Percentiles rank a stretch among this genome's conserved stretches.
Conservation (phyloP, 306 rosid genomes). For the Comarum palustre region DNA sequence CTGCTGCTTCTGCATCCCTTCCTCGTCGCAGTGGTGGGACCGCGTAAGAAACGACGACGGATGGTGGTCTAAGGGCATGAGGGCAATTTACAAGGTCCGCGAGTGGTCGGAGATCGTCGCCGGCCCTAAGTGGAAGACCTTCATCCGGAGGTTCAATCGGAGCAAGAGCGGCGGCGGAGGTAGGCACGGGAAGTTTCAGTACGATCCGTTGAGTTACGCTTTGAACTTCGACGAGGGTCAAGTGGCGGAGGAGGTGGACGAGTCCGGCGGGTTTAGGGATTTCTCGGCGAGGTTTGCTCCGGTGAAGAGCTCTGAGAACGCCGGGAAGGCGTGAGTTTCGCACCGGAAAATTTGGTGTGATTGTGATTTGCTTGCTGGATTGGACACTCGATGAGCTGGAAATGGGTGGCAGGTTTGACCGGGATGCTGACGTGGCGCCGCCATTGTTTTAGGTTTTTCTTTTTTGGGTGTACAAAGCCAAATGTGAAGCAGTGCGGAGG, state of each 20-base stretch:
- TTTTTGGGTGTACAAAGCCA: background rate
- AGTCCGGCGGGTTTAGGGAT: constrained; percentile 36
- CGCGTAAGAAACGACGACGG: constrained; percentile 43
- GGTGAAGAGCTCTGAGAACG: constrained; percentile 8
- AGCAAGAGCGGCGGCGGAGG: constrained; percentile 32
- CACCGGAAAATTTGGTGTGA: constrained; percentile 7
- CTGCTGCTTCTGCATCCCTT: constrained; percentile 62
- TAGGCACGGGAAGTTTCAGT: constrained; percentile 62
- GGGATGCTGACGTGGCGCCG: constrained; percentile 35
- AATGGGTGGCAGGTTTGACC: constrained; percentile 1
- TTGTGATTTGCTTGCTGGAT: constrained; percentile 26
- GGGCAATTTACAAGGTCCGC: constrained; percentile 60
- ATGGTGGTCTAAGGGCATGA: constrained; percentile 70
- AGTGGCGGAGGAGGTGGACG: constrained; percentile 45
- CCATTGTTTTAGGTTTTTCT: background rate
- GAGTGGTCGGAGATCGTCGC: constrained; percentile 95
- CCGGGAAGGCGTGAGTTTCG: constrained; percentile 28
- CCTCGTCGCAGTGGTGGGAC: constrained; percentile 63
- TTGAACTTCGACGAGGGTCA: constrained; percentile 80
- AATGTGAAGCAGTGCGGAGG: background rate
- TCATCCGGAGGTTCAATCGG: constrained; percentile 69
- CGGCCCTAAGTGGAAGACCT: constrained; percentile 93
- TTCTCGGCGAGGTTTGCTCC: constrained; percentile 79
- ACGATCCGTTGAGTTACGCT: constrained; percentile 82
- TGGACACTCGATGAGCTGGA: constrained; percentile 37